Evolutionary conservation across 768 basidiomycete genomes (phyloP).

Genomic region (Termitomyces bulborhizus): DNA sequence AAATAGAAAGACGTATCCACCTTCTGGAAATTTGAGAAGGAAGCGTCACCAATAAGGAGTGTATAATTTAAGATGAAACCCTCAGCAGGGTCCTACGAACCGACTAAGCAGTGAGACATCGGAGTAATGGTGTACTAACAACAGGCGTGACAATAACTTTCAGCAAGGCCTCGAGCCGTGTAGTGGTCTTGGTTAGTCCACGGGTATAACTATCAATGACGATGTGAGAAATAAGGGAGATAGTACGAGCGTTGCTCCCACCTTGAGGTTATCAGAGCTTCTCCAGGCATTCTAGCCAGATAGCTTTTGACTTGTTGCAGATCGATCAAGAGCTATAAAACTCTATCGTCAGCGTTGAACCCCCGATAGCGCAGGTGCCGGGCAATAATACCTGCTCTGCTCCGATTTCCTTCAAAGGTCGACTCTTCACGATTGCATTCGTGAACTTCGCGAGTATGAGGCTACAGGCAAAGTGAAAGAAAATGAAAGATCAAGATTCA

Average conservation of each 20-base stretch:
- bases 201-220: slow-evolving; percentile 61
- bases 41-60: slow-evolving; percentile 87
- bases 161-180: slow-evolving; percentile 82
- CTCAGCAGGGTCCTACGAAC: slow-evolving; percentile 74
- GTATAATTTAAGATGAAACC: slow-evolving; percentile 96
- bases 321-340: slow-evolving; percentile 75
- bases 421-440: slow-evolving; percentile 80
- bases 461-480: slow-evolving; percentile 31
- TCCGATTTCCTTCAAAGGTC: slow-evolving; percentile 87
- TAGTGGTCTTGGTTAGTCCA: slow-evolving; percentile 73
- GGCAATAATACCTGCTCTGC: slow-evolving; percentile 79
- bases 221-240: slow-evolving; percentile 2
- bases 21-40: slow-evolving; percentile 98
- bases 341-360: slow-evolving; percentile 9
- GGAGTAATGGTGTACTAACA: slow-evolving; percentile 35
- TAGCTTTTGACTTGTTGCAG: slow-evolving; percentile 82
- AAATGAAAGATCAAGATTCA: not conserved
- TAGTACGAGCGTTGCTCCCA: slow-evolving; percentile 17
- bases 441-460: slow-evolving; percentile 85
- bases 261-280: slow-evolving; percentile 50
- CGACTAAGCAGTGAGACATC: not conserved
- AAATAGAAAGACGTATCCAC: slow-evolving; percentile 28
- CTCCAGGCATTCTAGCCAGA: slow-evolving; percentile 79
- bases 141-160: slow-evolving; percentile 95
- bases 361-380: not conserved